Percentiles rank a stretch among this genome's conserved stretches.
phyloP scores from a whole-genome alignment of 768 basidiomycete genomes.

The Lepiota brunneoincarnata region DNA sequence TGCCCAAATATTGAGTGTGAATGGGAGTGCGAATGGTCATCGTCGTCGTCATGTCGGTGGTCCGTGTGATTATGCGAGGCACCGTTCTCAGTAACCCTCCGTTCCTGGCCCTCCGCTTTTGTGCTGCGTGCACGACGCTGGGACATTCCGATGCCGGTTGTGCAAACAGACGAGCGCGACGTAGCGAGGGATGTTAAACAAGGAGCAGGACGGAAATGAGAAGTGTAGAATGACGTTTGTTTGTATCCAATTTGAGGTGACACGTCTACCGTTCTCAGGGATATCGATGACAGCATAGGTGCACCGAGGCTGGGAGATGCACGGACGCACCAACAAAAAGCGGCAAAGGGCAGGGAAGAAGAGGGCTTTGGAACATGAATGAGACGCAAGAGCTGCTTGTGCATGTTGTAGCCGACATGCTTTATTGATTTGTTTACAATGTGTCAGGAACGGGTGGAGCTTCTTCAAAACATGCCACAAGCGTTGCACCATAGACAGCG shows the following conservation, averaged over 20 bases:
- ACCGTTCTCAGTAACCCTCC: constrained; percentile 15
- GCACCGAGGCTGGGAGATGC: not conserved
- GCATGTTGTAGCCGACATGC: constrained; percentile 1
- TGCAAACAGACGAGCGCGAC: not conserved
- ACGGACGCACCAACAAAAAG: too few species aligned
- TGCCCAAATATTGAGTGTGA: constrained; percentile 64
- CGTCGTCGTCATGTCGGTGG: constrained; percentile 32
- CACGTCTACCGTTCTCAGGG: constrained; percentile 13
- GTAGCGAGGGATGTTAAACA: not conserved
- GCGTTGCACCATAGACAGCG: too few species aligned
- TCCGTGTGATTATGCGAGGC: constrained; percentile 24
- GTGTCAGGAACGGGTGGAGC: too few species aligned
- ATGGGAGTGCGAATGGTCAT: constrained; percentile 44
- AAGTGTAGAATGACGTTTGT: not conserved
- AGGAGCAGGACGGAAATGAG: not conserved
- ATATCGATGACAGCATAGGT: not conserved
- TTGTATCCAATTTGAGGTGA: not conserved
- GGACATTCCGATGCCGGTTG: constrained; percentile 10
- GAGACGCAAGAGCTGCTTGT: not conserved
- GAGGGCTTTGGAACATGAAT: not conserved
- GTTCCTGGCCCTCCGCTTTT: constrained; percentile 10
- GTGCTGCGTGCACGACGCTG: constrained; percentile 12
- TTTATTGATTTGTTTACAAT: not conserved
- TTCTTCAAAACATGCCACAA: too few species aligned
- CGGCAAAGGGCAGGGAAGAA: too few species aligned